Base-by-base conservation (phyloP, 2,329 filamentous ascomycete genomes). In the Orbilia blumenaviensis region DNA sequence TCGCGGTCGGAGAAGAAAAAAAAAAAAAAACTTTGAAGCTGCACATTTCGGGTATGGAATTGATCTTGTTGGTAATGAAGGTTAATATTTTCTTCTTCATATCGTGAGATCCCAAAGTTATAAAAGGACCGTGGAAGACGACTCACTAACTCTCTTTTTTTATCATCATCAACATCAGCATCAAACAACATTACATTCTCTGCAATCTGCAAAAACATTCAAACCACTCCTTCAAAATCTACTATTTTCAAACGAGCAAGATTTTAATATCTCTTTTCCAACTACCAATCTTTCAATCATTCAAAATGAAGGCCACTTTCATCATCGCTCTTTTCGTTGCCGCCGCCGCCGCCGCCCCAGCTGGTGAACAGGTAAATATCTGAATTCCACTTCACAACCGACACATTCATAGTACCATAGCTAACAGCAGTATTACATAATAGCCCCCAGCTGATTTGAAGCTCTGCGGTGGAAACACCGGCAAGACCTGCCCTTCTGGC, bases 261-360 rank as follows among this genome's bases (percentile, higher is more conserved):
- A 10, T 54, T 21, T 18, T 27, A 9, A 29, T 14, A 36, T 14
- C 16, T 61, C 44, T 23, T 18, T 29, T 16, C 21, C 23, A 38
- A 60, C 1, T 12, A 23, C 12, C 32, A 18, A 60, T 21, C 3
- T 58, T 23, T 10, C 34, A 54, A 63, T 14, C 44, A 42, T 54
- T 54, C 16, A 66, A 72, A 64, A 72, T 72, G 67, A 72, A 72
- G 60, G 50, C 60, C 29, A 50, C 67, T 34, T 32, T 72, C 29
- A 27, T 72, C 50, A 23, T 72, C 50, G 27, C 60, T 64, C 29
- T 72, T 16, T 66, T 64, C 60, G 67, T 36, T 25, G 67, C 67
- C 18, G 27, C 63, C 7, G 67, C 29, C 23, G 60, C 67, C 10
- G 67, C 67, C 1, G 60, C 67, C 16, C 67, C 67, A 25, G 29